Conservation (phyloP, 2,329 filamentous ascomycete species). For the Penicillium vulpinum region DNA sequence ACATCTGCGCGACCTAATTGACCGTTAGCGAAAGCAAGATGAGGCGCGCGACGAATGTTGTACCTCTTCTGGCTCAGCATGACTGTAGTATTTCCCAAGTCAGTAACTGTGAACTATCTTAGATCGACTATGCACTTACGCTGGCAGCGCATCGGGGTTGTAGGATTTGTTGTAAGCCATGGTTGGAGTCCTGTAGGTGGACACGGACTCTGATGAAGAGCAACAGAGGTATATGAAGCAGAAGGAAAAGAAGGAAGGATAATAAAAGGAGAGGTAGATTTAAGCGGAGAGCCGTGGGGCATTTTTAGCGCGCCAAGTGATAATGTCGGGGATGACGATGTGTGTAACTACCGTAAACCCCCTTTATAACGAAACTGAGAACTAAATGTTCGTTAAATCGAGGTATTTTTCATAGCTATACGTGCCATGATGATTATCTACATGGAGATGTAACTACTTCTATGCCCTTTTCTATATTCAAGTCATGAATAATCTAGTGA, state of each 20-base stretch:
- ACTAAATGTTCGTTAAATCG: neutral
- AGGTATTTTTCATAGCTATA: too few relatives aligned
- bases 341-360: neutral
- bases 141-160: constrained; percentile 92
- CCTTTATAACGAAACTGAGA: neutral
- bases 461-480: neutral
- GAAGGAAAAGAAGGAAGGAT: neutral
- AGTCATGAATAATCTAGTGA: neutral
- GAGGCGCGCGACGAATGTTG: neutral
- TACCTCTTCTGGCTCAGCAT: constrained; percentile 74
- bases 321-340: neutral
- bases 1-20: constrained; percentile 48
- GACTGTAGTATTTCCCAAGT: constrained; percentile 47
- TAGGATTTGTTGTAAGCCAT: constrained; percentile 96
- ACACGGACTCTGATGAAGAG: neutral
- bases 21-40: neutral
- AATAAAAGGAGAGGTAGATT: constrained; percentile 9
- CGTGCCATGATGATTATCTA: too few relatives aligned
- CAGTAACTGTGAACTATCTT: constrained; percentile 13
- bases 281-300: constrained; percentile 30
- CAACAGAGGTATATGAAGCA: neutral
- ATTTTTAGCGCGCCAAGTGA: constrained; percentile 22
- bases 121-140: constrained; percentile 56
- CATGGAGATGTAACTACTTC: neutral
- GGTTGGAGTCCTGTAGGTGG: constrained; percentile 20